Conservation (phyloP, 2,329 filamentous ascomycete species). For the Apiospora aurea region DNA sequence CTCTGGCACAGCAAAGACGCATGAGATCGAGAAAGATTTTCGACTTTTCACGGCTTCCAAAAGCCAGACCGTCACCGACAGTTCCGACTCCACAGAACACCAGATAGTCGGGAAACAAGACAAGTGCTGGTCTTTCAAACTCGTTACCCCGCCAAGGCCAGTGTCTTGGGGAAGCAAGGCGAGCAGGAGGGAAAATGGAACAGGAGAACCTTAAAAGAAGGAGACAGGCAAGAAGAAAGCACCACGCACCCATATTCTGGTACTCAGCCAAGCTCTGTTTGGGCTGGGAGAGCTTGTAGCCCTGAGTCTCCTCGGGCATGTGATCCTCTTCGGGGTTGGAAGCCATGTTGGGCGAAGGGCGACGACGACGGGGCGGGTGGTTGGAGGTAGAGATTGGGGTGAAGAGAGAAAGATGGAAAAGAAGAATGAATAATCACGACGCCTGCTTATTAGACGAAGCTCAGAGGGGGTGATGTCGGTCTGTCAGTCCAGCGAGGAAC, state of each 20-base stretch:
- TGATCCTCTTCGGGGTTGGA: conserved; percentile 77
- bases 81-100: conserved; percentile 7
- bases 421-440: conserved; percentile 18
- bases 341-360: conserved; percentile 62
- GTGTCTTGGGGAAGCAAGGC: background rate
- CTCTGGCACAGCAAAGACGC: background rate
- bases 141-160: conserved; percentile 1
- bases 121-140: background rate
- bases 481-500: conserved; percentile 21
- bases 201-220: conserved; percentile 23
- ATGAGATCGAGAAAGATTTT: background rate
- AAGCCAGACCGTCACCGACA: background rate
- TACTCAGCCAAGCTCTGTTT: conserved; percentile 98
- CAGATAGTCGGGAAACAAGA: background rate
- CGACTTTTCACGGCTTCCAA: background rate
- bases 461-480: conserved; percentile 8
- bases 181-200: conserved; percentile 22
- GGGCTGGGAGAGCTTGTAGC: conserved; percentile 95
- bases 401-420: conserved; percentile 5
- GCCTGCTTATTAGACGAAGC: conserved; percentile 18
- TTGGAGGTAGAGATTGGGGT: conserved; percentile 12
- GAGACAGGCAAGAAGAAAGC: conserved; percentile 21
- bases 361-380: background rate
- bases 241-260: conserved; percentile 79
- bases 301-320: conserved; percentile 85